Evolutionary conservation across 768 basidiomycete genomes (phyloP).

Genomic region (Crucibulum laeve): DNA sequence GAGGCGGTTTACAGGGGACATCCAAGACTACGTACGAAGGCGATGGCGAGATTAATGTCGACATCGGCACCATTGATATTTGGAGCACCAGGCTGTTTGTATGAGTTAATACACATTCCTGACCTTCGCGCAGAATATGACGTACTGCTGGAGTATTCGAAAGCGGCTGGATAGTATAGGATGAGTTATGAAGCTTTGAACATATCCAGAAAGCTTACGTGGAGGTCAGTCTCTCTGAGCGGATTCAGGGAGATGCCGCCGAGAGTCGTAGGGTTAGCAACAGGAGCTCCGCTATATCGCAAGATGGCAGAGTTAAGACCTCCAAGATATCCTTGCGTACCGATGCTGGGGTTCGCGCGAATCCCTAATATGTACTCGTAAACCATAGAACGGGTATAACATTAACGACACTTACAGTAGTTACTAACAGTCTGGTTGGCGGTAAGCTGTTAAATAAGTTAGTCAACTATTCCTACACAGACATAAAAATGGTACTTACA

Average conservation of each 20-base stretch:
- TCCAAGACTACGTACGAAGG: background rate
- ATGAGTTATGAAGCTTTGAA: background rate
- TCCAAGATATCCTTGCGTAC: constrained; percentile 11
- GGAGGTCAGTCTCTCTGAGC: constrained; percentile 32
- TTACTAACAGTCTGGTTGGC: constrained; percentile 32
- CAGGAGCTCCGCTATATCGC: constrained; percentile 40
- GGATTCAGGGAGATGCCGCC: constrained; percentile 11
- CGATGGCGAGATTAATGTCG: constrained; percentile 17
- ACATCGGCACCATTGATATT: constrained; percentile 35
- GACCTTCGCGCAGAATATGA: background rate
- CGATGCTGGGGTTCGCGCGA: constrained; percentile 26
- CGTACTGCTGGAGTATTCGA: constrained; percentile 13
- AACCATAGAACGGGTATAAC: too few relatives aligned
- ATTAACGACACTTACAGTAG: constrained; percentile 30
- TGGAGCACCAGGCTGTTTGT: constrained; percentile 23
- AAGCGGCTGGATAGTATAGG: constrained; percentile 12
- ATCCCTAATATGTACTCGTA: constrained; percentile 19
- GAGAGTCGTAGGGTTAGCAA: constrained; percentile 31
- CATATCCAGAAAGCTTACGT: constrained; percentile 3
- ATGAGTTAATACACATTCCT: too few relatives aligned
- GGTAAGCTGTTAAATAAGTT: too few relatives aligned
- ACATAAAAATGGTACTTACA: constrained; percentile 39
- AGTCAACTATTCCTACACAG: too few relatives aligned
- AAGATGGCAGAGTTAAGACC: constrained; percentile 54
- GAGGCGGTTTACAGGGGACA: too few relatives aligned